Evolutionary conservation across 805 yeast genomes (phyloP), one percentile per base, ranked within the genome.

Genomic region (Starmerella asiatica): DNA sequence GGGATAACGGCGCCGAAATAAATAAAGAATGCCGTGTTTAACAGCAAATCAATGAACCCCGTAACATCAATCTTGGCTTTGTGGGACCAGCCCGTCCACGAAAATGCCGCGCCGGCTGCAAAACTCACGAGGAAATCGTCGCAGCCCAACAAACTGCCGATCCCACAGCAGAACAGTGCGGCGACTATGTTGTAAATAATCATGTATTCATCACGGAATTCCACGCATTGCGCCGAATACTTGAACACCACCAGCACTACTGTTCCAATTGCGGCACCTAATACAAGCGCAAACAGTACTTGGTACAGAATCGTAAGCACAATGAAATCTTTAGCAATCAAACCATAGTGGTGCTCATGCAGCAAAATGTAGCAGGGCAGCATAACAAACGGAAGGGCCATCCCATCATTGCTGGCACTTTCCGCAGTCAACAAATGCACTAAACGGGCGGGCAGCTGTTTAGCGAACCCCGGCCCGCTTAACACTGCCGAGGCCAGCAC

Each of bases 351-450:
- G 38, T 48, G 49, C 32, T 46, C 49, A 52, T 75, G 70, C 12
- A 69, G 51, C 37, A 75, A 65, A 24, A 78, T 57, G 49, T 67
- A 65, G 37, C 76, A 61, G 2, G 82, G 71, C 21, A 78, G 60
- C 51, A 63, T 76, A 36, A 78, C 73, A 53, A 78, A 79, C 4
- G 86, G 86, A 36, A 61, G 56, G 3, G 65, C 65, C 45, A 61
- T 56, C 1, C 85, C 85, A 53, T 78, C 86, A 52, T 78, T 79
- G 49, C 83, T 76, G 3, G 80, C 85, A 1, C 82, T 73, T 52
- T 78, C 86, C 1, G 83, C 82, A 24, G 76, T 65, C 34, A 78
- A 60, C 39, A 78, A 60, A 47, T 75, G 68, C 47, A 81, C 61
- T 42, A 78, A 63, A 47, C 71, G 74, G 3, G 78, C 74, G 26